A percentile compares a stretch with the other conserved stretches of the same genome.
Conservation (phyloP, 495 filamentous ascomycete species). For the Aspergillus haitiensis region DNA sequence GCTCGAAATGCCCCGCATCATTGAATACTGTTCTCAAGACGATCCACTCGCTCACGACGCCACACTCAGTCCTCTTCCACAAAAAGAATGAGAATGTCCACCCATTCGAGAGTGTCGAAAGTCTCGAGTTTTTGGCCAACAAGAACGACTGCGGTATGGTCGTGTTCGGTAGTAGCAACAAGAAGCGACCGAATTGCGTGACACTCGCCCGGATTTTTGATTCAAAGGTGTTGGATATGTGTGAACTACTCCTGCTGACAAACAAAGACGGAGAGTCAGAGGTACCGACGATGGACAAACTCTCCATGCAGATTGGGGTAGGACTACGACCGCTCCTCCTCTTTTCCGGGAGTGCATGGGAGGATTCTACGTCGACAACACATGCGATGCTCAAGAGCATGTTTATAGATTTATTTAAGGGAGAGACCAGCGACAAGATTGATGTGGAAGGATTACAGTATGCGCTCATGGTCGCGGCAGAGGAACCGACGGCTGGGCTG, state of each 20-base stretch:
- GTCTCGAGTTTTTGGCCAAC: constrained; percentile 86
- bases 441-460: constrained; percentile 95
- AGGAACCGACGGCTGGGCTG: constrained; percentile 64
- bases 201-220: constrained; percentile 82
- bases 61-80: constrained; percentile 78
- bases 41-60: constrained; percentile 76
- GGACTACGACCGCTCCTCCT: constrained; percentile 75
- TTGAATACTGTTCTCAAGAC: constrained; percentile 79
- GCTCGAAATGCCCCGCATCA: constrained; percentile 74
- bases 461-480: constrained; percentile 74
- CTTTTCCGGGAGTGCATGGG: constrained; percentile 83
- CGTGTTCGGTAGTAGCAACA: constrained; percentile 77
- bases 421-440: constrained; percentile 68
- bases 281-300: constrained; percentile 76
- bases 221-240: constrained; percentile 86
- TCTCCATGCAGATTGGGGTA: constrained; percentile 76
- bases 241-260: constrained; percentile 79
- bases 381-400: constrained; percentile 84
- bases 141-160: constrained; percentile 90
- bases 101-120: constrained; percentile 86
- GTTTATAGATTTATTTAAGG: constrained; percentile 88
- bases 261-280: constrained; percentile 54
- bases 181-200: constrained; percentile 90
- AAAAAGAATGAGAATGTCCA: constrained; percentile 90
- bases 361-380: constrained; percentile 67